Conservation (phyloP, 352 stramenopile genomes). For the Elongisporangium anandrum region DNA sequence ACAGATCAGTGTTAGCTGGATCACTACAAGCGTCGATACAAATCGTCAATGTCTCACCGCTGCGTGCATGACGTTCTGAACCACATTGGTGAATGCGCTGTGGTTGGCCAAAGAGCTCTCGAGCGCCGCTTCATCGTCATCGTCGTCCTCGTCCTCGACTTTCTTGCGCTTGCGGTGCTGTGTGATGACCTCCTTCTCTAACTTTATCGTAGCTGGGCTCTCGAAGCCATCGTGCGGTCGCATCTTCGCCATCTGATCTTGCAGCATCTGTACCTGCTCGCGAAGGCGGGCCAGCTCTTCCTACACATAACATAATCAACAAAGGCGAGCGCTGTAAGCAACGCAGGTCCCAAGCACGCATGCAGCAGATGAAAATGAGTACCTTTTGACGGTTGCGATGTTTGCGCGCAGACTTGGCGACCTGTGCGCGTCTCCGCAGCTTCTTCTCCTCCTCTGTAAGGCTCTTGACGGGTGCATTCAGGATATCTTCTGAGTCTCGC, state of each 20-base stretch:
- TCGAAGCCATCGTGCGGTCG: slow-evolving; percentile 30
- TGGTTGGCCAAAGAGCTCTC: slow-evolving; percentile 25
- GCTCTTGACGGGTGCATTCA: slow-evolving; percentile 76
- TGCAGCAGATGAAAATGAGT: neutral
- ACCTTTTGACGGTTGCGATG: slow-evolving; percentile 78
- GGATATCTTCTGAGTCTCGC: slow-evolving; percentile 68
- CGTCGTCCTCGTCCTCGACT: slow-evolving; percentile 32
- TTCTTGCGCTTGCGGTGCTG: slow-evolving; percentile 75
- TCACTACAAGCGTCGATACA: neutral
- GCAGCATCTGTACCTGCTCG: slow-evolving; percentile 67
- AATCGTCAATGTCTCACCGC: neutral
- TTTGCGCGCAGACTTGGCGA: slow-evolving; percentile 79
- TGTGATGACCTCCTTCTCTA: slow-evolving; percentile 53
- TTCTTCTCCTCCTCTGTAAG: slow-evolving; percentile 86
- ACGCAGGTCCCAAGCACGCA: neutral
- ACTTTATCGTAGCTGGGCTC: slow-evolving; percentile 35
- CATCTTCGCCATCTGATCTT: slow-evolving; percentile 80
- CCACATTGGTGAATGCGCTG: slow-evolving; percentile 13
- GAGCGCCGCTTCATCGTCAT: slow-evolving; percentile 1
- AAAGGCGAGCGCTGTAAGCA: neutral
- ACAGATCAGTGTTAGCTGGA: neutral
- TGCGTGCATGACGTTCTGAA: slow-evolving; percentile 16
- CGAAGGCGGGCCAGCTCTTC: slow-evolving; percentile 68
- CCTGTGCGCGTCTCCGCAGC: slow-evolving; percentile 66
- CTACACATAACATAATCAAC: slow-evolving; percentile 3